A percentile compares a stretch with the other conserved stretches of the same genome.
These are phyloP conservation scores for Calonectria naviculata DNA, from an alignment of 2,329 filamentous ascomycete genomes.

Conservation along the genomic window DNA sequence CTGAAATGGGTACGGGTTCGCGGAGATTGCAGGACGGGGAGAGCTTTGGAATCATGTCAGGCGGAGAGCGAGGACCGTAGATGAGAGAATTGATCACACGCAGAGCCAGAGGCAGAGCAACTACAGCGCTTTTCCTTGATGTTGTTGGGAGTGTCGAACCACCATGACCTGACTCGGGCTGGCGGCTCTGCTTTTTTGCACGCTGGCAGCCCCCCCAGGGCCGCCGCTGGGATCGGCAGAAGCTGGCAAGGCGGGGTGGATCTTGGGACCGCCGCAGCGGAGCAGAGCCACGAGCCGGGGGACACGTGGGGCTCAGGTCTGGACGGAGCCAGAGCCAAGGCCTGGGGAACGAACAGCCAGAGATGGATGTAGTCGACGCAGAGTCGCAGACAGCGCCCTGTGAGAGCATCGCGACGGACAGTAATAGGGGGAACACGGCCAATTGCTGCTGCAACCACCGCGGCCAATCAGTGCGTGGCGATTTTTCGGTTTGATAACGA, in stretches of 20 bases:
- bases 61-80: background rate
- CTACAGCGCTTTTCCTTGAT: background rate
- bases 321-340: background rate
- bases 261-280: conserved; percentile 8
- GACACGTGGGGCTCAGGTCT: background rate
- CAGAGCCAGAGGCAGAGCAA: background rate
- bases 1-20: background rate
- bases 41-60: conserved; percentile 1
- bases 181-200: conserved; percentile 19
- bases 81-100: background rate
- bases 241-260: conserved; percentile 26
- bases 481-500: conserved; percentile 1
- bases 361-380: no score
- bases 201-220: background rate
- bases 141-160: conserved; percentile 35
- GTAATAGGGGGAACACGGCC: background rate
- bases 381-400: background rate
- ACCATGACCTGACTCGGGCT: conserved; percentile 37
- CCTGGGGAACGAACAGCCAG: background rate
- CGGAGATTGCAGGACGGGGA: background rate
- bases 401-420: background rate
- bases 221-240: conserved; percentile 5
- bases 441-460: background rate
- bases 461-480: background rate
- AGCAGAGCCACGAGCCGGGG: background rate